Conservation (phyloP, 495 filamentous ascomycete genomes). For the Cryomyces minteri region DNA sequence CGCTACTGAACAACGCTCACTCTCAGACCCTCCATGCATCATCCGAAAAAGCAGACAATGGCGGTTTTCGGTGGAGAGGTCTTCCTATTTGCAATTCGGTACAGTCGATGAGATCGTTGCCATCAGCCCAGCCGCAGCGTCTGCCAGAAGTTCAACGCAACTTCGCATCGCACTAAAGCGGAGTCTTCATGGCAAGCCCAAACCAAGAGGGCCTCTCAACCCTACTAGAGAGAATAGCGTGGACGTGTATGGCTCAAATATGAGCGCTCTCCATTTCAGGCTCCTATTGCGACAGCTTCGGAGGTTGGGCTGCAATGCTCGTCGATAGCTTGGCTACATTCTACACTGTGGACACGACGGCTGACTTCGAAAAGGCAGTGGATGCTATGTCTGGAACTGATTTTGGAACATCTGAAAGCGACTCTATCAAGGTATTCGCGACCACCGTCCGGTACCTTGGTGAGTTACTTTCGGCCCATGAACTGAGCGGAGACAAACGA, state of each 20-base stretch:
- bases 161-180: constrained; percentile 10
- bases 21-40: no score
- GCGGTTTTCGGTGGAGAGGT: constrained; percentile 1
- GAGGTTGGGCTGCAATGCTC: constrained; percentile 40
- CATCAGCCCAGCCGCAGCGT: constrained; percentile 1
- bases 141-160: constrained; percentile 13
- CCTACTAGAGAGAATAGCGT: constrained; percentile 17
- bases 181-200: constrained; percentile 9
- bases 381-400: constrained; percentile 33
- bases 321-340: constrained; percentile 45
- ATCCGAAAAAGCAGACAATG: no score
- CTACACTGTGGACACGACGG: constrained; percentile 39
- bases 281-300: constrained; percentile 28
- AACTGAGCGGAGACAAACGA: constrained; percentile 15
- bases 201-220: constrained; percentile 15
- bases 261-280: constrained; percentile 17
- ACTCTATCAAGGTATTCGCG: constrained; percentile 20
- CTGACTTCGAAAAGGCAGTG: constrained; percentile 41
- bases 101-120: constrained; percentile 1
- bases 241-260: constrained; percentile 19
- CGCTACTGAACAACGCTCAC: no score
- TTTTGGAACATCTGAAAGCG: constrained; percentile 22
- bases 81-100: constrained; percentile 7
- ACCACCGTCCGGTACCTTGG: constrained; percentile 21
- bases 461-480: constrained; percentile 18